Base-by-base conservation (phyloP, 352 stramenopile species). In the Phytophthora agathidicida region DNA sequence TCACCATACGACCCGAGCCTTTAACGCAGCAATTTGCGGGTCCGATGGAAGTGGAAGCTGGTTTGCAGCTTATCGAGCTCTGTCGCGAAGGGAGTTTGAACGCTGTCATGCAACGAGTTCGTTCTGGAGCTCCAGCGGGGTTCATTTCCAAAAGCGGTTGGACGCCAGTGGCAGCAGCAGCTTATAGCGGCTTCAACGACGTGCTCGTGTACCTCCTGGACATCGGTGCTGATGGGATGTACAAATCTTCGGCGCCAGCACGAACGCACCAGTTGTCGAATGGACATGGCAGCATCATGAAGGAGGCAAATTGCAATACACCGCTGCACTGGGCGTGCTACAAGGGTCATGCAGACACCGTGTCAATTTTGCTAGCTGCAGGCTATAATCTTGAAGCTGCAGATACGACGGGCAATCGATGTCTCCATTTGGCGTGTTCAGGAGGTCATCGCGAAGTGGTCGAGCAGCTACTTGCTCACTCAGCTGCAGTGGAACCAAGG, bases 301-400 rank as follows among this genome's bases (percentile, higher is more conserved):
- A 60, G 32, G 53, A 60, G 16, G 35, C 41, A 13, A 60, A 37
- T 9, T 64, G 46, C 42, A 92, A 91, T 47, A 94, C 83, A 9
- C 87, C 87, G 9, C 61, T 96, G 31, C 87, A 96, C 50, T 96
- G 87, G 87, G 82, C 84, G n/a, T 88, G 81, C 66, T 96, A 96
- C 67, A 88, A 86, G 42, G 85, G 83, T 16, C 82, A 94, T 37
- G 49, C 66, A 27, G 69, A 88, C 55, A 76, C 90, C 20, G 79
- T 92, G 17, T 73, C 69, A 8, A 61, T 90, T 32, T 67, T 96
- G 19, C 60, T 96, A 19, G 77, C 83, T 35, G 75, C 71, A 20
- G 85, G 82, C 13, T 94, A 89, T 57, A 78, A 71, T 7, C 61
- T 79, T 11, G 82, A 92, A 60, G 80, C 83, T 53, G 63, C 61